Percentiles rank a stretch among this genome's conserved stretches.
phyloP scores from a whole-genome alignment of 371 early-diverging fungal species.

The Apophysomyces sp. region DNA sequence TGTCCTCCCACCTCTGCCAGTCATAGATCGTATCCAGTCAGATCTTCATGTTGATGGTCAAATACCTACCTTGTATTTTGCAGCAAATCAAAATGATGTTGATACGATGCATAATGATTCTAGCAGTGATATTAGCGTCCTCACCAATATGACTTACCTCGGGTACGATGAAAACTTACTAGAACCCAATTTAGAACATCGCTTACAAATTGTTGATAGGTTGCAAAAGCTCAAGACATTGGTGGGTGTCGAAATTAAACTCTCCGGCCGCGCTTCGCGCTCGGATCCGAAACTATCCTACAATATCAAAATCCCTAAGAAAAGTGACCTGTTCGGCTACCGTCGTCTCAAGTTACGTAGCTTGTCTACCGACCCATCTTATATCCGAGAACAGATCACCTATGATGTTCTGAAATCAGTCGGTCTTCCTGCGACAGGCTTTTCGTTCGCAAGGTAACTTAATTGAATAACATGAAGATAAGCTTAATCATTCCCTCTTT shows the following conservation, averaged over 20 bases:
- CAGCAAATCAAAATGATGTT: constrained; percentile 9
- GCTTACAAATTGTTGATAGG: not conserved
- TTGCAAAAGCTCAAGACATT: constrained; percentile 5
- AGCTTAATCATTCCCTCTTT: not conserved
- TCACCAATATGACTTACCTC: constrained; percentile 28
- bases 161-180: too few species aligned
- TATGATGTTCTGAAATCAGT: constrained; percentile 11
- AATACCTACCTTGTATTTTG: constrained; percentile 33
- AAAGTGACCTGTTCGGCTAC: constrained; percentile 9
- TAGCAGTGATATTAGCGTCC: constrained; percentile 6
- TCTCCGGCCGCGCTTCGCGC: constrained; percentile 16
- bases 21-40: not conserved
- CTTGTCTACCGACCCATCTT: constrained; percentile 20
- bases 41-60: constrained; percentile 17
- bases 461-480: not conserved
- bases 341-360: constrained; percentile 18
- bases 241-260: constrained; percentile 7
- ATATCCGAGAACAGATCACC: constrained; percentile 19
- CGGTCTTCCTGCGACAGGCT: constrained; percentile 13
- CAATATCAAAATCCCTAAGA: constrained; percentile 18
- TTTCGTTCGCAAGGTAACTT: constrained; percentile 1
- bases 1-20: constrained; percentile 12
- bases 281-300: constrained; percentile 17
- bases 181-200: not conserved
- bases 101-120: constrained; percentile 23